Conservation (phyloP, 805 yeast genomes). For the Candida ortonii region DNA sequence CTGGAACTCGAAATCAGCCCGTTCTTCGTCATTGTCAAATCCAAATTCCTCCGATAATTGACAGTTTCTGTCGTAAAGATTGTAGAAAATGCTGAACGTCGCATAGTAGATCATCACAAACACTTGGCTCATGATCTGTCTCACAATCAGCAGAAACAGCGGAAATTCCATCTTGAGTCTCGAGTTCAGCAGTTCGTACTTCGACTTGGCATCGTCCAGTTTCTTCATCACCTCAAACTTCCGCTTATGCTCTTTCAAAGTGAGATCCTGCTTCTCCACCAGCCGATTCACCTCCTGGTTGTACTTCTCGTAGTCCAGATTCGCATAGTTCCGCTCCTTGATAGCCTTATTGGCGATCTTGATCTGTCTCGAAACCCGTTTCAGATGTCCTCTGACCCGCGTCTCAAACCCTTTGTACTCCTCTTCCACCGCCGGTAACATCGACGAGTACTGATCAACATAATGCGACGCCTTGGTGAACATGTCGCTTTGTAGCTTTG, state of each 20-base stretch:
- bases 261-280: constrained; percentile 28
- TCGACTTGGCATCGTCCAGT: constrained; percentile 31
- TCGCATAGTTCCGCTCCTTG: constrained; percentile 24
- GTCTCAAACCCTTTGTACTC: constrained; percentile 18
- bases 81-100: constrained; percentile 34
- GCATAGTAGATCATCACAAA: constrained; percentile 37
- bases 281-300: constrained; percentile 18
- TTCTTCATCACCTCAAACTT: constrained; percentile 32
- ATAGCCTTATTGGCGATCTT: constrained; percentile 23
- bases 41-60: constrained; percentile 10
- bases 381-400: constrained; percentile 13
- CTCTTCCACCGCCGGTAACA: constrained; percentile 18
- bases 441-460: constrained; percentile 11
- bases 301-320: constrained; percentile 23
- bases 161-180: constrained; percentile 48
- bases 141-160: constrained; percentile 35
- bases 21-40: constrained; percentile 8
- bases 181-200: constrained; percentile 38
- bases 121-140: constrained; percentile 33
- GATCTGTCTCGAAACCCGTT: constrained; percentile 13
- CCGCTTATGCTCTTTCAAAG: constrained; percentile 38
- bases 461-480: constrained; percentile 10
- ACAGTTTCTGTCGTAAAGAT: constrained; percentile 12
- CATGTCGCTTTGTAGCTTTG: constrained; percentile 10
- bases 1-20: constrained; percentile 7